These are phyloP conservation scores for Pezicula rhizophila DNA, from an alignment of 2,329 filamentous ascomycete species.

Conservation along the genomic window DNA sequence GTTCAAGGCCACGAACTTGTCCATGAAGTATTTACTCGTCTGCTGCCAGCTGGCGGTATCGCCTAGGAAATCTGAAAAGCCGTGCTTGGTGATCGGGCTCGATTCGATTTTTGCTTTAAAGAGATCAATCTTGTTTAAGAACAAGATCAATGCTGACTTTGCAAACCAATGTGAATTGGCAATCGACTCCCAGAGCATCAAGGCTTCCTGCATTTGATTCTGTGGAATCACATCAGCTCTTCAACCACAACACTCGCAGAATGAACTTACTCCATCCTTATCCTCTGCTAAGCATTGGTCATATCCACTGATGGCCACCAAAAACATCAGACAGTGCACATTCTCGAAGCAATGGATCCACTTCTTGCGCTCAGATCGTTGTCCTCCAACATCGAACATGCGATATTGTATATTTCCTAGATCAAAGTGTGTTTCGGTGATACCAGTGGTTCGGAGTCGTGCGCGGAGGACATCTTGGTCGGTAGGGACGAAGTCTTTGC, in stretches of 20 bases:
- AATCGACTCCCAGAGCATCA: slow-evolving; percentile 83
- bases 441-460: slow-evolving; percentile 85
- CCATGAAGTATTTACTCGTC: slow-evolving; percentile 74
- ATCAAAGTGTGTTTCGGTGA: slow-evolving; percentile 92
- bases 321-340: slow-evolving; percentile 81
- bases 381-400: slow-evolving; percentile 77
- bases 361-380: slow-evolving; percentile 70
- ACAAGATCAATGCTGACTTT: slow-evolving; percentile 74
- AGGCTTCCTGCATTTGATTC: slow-evolving; percentile 88
- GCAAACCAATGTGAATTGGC: slow-evolving; percentile 84
- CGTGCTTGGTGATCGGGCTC: slow-evolving; percentile 66
- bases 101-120: slow-evolving; percentile 70
- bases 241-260: not conserved
- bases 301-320: slow-evolving; percentile 93
- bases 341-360: slow-evolving; percentile 77
- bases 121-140: slow-evolving; percentile 83
- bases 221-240: slow-evolving; percentile 30
- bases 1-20: slow-evolving; percentile 74
- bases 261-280: slow-evolving; percentile 75
- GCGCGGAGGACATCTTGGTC: slow-evolving; percentile 94
- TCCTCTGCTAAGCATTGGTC: slow-evolving; percentile 96
- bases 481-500: slow-evolving; percentile 74
- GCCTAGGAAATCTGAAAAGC: slow-evolving; percentile 74
- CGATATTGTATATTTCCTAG: slow-evolving; percentile 87
- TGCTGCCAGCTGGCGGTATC: slow-evolving; percentile 66